phyloP scores from a whole-genome alignment of 2,329 filamentous ascomycete species.

The Ophiostoma perfectum region DNA sequence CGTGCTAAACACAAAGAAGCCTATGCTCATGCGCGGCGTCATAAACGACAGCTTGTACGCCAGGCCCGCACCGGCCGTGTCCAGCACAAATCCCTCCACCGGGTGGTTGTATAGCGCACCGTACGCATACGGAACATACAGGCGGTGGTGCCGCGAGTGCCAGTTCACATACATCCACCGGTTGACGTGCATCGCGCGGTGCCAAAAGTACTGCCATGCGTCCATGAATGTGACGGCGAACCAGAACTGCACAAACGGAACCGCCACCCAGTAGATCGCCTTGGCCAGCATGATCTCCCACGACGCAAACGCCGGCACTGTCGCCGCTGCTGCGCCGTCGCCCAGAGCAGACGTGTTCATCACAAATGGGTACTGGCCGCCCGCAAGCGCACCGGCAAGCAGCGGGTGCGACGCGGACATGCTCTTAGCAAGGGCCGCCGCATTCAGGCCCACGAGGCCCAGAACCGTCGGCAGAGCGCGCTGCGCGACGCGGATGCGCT shows the following conservation, averaged over 20 bases:
- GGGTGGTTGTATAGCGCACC: slow-evolving; percentile 97
- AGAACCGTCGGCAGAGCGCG: slow-evolving; percentile 69
- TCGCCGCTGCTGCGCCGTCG: slow-evolving; percentile 31
- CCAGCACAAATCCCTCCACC: slow-evolving; percentile 85
- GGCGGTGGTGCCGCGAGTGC: slow-evolving; percentile 90
- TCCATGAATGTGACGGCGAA: slow-evolving; percentile 74
- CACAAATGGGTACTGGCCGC: slow-evolving; percentile 73
- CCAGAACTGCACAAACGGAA: slow-evolving; percentile 73
- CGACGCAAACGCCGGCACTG: slow-evolving; percentile 66
- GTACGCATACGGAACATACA: slow-evolving; percentile 97
- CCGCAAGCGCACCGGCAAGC: slow-evolving; percentile 68
- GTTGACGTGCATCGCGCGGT: slow-evolving; percentile 95
- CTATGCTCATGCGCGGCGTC: slow-evolving; percentile 79
- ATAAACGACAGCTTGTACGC: slow-evolving; percentile 77
- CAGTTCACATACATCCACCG: slow-evolving; percentile 93
- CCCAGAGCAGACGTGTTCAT: slow-evolving; percentile 38
- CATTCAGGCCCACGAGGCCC: slow-evolving; percentile 68
- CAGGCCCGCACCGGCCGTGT: slow-evolving; percentile 80
- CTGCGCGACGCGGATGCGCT: slow-evolving; percentile 72
- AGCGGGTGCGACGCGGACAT: slow-evolving; percentile 65
- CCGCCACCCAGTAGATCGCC: slow-evolving; percentile 69
- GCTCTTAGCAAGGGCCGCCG: slow-evolving; percentile 67
- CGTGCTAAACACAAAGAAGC: slow-evolving; percentile 82
- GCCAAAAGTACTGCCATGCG: slow-evolving; percentile 97
- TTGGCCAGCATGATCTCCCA: slow-evolving; percentile 78